phyloP scores from a whole-genome alignment of 805 yeast genomes.

The Candida dajiaensis region DNA sequence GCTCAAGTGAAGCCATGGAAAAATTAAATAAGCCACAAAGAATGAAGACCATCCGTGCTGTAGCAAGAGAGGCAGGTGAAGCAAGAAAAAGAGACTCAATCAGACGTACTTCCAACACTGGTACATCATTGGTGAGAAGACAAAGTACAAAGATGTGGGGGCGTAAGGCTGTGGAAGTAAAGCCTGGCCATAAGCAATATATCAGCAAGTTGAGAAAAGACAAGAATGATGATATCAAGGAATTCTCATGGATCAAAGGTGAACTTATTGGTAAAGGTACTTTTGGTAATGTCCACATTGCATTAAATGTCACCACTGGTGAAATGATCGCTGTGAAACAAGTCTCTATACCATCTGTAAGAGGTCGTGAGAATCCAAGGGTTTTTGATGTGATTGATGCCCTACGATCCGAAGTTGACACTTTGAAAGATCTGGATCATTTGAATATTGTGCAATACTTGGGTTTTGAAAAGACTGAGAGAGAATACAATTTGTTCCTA shows the following conservation, averaged over 20 bases:
- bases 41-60: slow-evolving; percentile 87
- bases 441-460: slow-evolving; percentile 91
- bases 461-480: slow-evolving; percentile 77
- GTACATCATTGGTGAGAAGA: slow-evolving; percentile 47
- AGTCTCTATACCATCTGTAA: slow-evolving; percentile 57
- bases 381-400: slow-evolving; percentile 69
- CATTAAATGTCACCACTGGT: slow-evolving; percentile 91
- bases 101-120: slow-evolving; percentile 15
- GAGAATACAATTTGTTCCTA: slow-evolving; percentile 76
- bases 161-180: slow-evolving; percentile 83
- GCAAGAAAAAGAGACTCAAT: slow-evolving; percentile 39
- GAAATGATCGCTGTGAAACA: slow-evolving; percentile 99
- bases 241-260: slow-evolving; percentile 97
- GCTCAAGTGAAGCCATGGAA: slow-evolving; percentile 14
- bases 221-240: slow-evolving; percentile 64
- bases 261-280: slow-evolving; percentile 95
- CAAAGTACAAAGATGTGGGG: slow-evolving; percentile 98
- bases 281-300: slow-evolving; percentile 89
- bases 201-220: slow-evolving; percentile 55
- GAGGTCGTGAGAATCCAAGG: slow-evolving; percentile 32
- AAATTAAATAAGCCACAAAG: slow-evolving; percentile 39
- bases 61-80: slow-evolving; percentile 85
- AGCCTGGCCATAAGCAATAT: slow-evolving; percentile 57
- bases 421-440: slow-evolving; percentile 91
- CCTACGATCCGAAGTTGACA: slow-evolving; percentile 82